Conservation (phyloP, 768 basidiomycete genomes). For the Tylopilus plumbeoviolaceoides region DNA sequence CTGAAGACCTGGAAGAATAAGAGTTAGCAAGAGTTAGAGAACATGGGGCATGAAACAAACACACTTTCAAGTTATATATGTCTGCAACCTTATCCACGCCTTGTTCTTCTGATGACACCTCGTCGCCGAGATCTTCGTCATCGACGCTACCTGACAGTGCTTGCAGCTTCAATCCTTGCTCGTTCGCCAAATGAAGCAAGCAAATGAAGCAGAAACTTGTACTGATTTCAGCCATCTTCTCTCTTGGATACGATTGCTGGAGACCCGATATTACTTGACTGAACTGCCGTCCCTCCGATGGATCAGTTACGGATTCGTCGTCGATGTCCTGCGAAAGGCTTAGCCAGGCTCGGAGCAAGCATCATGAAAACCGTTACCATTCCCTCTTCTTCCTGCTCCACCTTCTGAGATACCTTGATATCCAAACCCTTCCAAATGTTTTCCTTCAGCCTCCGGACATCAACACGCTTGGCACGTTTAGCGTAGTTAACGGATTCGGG, state of each 20-base stretch:
- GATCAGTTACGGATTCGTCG: slow-evolving; percentile 50
- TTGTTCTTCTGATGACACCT: slow-evolving; percentile 32
- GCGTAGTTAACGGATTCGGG: slow-evolving; percentile 93
- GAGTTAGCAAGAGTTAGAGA: background rate
- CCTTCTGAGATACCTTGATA: slow-evolving; percentile 51
- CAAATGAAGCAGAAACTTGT: slow-evolving; percentile 99
- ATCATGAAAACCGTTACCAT: slow-evolving; percentile 46
- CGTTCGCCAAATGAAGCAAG: slow-evolving; percentile 92
- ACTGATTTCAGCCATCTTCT: slow-evolving; percentile 97
- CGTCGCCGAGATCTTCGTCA: slow-evolving; percentile 33
- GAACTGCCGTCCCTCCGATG: slow-evolving; percentile 64
- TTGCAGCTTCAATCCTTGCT: slow-evolving; percentile 87
- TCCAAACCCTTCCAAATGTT: slow-evolving; percentile 95
- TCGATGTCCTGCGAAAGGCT: slow-evolving; percentile 49
- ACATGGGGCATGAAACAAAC: slow-evolving; percentile 9
- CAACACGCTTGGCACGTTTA: slow-evolving; percentile 93
- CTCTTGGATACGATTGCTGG: slow-evolving; percentile 76
- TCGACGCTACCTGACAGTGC: slow-evolving; percentile 37
- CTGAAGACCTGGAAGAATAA: slow-evolving; percentile 37
- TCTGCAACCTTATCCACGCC: slow-evolving; percentile 54
- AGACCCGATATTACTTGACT: slow-evolving; percentile 80
- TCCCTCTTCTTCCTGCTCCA: slow-evolving; percentile 40
- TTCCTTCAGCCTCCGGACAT: slow-evolving; percentile 94
- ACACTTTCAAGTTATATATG: slow-evolving; percentile 74
- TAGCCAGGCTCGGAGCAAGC: background rate